Conservation (phyloP, 176 grass and related monocot species). For the Lolium perenne region DNA sequence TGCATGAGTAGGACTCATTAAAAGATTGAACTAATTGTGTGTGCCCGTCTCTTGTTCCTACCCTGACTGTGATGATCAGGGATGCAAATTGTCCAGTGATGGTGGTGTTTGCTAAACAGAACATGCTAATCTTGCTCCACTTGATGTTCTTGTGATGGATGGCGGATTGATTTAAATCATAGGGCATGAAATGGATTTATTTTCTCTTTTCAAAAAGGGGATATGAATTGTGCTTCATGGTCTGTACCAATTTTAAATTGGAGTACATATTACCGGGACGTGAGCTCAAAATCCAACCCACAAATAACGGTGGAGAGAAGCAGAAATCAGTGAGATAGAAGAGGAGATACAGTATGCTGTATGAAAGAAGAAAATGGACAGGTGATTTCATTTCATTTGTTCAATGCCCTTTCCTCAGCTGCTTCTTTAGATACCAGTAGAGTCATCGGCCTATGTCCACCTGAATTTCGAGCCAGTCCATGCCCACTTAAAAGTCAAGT, state of each 20-base stretch:
- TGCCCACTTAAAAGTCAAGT: not conserved
- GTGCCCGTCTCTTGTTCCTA: not conserved
- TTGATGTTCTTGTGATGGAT: not conserved
- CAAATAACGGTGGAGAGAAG: not conserved
- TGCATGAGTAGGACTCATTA: not conserved
- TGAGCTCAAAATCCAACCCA: not conserved
- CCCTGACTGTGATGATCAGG: not conserved
- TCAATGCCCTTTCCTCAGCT: not conserved
- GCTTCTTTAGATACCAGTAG: not conserved
- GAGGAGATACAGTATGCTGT: conserved; percentile 4
- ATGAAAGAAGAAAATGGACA: conserved; percentile 14
- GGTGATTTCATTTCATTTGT: not conserved
- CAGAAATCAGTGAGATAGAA: not conserved
- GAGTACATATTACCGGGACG: conserved; percentile 8
- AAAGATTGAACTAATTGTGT: not conserved
- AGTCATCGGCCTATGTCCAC: not conserved
- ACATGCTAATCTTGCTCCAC: not conserved
- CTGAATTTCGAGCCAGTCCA: not conserved
- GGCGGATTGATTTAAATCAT: conserved; percentile 8
- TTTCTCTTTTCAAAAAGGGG: not conserved
- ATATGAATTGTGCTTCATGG: not conserved
- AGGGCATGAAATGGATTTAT: not conserved
- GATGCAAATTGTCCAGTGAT: conserved; percentile 21
- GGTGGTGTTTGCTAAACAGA: not conserved
- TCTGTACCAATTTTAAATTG: not conserved